Conservation (phyloP, 352 stramenopile species). For the Globisporangium takayamanum region DNA sequence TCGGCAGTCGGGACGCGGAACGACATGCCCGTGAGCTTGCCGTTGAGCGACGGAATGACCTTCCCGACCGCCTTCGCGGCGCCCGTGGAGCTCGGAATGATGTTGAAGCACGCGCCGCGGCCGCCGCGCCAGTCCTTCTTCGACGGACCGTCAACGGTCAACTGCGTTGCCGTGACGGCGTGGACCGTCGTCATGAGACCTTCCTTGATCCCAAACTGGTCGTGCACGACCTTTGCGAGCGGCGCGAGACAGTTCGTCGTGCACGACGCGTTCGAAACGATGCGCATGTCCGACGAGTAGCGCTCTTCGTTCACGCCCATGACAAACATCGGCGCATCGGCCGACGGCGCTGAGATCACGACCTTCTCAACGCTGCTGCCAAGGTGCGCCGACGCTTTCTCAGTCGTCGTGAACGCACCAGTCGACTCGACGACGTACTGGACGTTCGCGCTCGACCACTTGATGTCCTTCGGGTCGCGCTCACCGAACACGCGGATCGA, state of each 20-base stretch:
- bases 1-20: slow-evolving; percentile 89
- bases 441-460: slow-evolving; percentile 85
- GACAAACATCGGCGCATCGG: slow-evolving; percentile 98
- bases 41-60: slow-evolving; percentile 94
- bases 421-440: slow-evolving; percentile 95
- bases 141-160: slow-evolving; percentile 96
- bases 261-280: slow-evolving; percentile 98
- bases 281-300: slow-evolving; percentile 93
- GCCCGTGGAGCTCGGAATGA: slow-evolving; percentile 97
- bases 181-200: slow-evolving; percentile 99
- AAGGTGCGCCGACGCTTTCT: slow-evolving; percentile 92
- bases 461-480: slow-evolving; percentile 92
- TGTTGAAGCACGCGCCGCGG: slow-evolving; percentile 97
- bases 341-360: slow-evolving; percentile 96
- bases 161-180: slow-evolving; percentile 96
- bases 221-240: slow-evolving; percentile 97
- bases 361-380: slow-evolving; percentile 94
- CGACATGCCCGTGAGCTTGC: slow-evolving; percentile 90
- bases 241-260: slow-evolving; percentile 99
- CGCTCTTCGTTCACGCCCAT: slow-evolving; percentile 97
- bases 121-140: slow-evolving; percentile 98
- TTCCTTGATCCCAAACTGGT: slow-evolving; percentile 98
- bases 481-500: slow-evolving; percentile 92
- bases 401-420: slow-evolving; percentile 71
- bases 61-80: slow-evolving; percentile 99